Percentiles rank a stretch among this genome's conserved stretches.
These are phyloP conservation scores for Echeveria elegans DNA, from an alignment of 164 flowering plant species.

Conservation along the genomic window DNA sequence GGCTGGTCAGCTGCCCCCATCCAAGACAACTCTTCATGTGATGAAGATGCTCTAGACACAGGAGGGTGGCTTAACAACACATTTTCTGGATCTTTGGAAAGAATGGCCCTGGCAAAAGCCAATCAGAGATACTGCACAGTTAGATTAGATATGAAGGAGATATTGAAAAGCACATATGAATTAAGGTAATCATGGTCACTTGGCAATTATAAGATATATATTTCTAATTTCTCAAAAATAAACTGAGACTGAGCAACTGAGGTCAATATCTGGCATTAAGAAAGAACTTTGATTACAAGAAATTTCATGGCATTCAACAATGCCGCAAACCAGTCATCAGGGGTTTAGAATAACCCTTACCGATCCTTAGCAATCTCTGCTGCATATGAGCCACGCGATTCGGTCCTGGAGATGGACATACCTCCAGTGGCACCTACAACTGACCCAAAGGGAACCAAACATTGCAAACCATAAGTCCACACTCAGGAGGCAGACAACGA, in stretches of 20 bases:
- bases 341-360: not conserved
- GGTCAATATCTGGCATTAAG: too few species aligned
- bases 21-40: conserved; percentile 55
- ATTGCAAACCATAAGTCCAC: not conserved
- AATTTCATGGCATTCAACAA: too few species aligned
- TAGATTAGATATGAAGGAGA: not conserved
- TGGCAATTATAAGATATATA: too few species aligned
- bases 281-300: too few species aligned
- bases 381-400: not conserved
- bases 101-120: conserved; percentile 13
- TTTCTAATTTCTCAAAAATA: too few species aligned
- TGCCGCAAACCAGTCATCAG: too few species aligned
- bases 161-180: not conserved
- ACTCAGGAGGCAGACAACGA: not conserved
- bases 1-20: conserved; percentile 22
- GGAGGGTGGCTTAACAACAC: conserved; percentile 48
- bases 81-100: conserved; percentile 40
- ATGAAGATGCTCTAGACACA: conserved; percentile 35
- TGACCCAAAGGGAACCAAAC: not conserved
- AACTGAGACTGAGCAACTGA: too few species aligned
- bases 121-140: not conserved
- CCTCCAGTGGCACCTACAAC: not conserved
- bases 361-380: not conserved
- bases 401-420: not conserved
- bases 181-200: too few species aligned